A percentile compares a stretch with the other conserved stretches of the same genome.
phyloP scores from a whole-genome alignment of 495 filamentous ascomycete species.

The Beverwykella pulmonaria region DNA sequence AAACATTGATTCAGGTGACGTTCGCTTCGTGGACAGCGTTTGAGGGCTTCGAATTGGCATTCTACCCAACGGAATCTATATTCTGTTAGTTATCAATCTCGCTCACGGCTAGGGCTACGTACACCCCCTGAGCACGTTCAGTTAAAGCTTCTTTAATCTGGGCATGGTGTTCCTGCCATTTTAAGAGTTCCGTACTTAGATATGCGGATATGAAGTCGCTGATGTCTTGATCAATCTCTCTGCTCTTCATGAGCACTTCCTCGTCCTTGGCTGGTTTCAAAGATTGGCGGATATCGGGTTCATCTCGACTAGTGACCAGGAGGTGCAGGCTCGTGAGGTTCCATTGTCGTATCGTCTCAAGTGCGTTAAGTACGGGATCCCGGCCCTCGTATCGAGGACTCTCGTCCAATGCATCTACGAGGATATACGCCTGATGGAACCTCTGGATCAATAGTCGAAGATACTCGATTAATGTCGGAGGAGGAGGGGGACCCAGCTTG shows the following conservation, averaged over 20 bases:
- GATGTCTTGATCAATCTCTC: conserved; percentile 43
- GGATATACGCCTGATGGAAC: conserved; percentile 10
- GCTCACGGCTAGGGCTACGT: conserved; percentile 18
- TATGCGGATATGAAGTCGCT: conserved; percentile 40
- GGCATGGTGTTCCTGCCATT: conserved; percentile 39
- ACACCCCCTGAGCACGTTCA: conserved; percentile 46
- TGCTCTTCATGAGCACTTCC: conserved; percentile 40
- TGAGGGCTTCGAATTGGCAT: conserved; percentile 46
- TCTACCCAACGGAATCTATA: conserved; percentile 49
- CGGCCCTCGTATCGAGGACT: conserved; percentile 33
- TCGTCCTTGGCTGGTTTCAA: conserved; percentile 32
- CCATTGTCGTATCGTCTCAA: conserved; percentile 42
- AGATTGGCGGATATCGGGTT: conserved; percentile 45
- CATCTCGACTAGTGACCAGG: conserved; percentile 49
- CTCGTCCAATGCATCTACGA: conserved; percentile 13
- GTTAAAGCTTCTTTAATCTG: conserved; percentile 41
- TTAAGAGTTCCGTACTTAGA: conserved; percentile 38
- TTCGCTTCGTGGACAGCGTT: conserved; percentile 35
- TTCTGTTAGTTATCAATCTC: conserved; percentile 14
- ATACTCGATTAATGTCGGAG: background rate
- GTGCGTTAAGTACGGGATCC: conserved; percentile 34
- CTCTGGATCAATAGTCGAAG: background rate
- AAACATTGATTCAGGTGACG: conserved; percentile 43
- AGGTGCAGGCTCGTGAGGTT: conserved; percentile 41
- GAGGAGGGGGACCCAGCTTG: background rate